A percentile compares a stretch with the other conserved stretches of the same genome.
Evolutionary conservation across 169 alveolate genomes (phyloP).

Genomic region (Eimeria necatrix): DNA sequence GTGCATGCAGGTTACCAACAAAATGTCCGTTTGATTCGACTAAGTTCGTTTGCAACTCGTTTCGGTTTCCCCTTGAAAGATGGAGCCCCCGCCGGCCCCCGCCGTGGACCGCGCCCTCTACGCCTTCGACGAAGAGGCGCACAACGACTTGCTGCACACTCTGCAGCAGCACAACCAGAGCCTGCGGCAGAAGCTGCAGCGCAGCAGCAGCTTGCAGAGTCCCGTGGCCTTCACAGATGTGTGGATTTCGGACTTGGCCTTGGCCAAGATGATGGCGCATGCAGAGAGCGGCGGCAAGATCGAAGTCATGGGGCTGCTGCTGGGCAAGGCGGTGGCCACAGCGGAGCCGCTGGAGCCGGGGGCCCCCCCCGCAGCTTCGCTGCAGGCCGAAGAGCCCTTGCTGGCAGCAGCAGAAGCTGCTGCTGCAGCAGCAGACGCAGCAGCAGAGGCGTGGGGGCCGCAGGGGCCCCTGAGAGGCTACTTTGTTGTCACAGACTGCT

Average conservation of each 20-base stretch:
- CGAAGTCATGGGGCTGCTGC: conserved; percentile 96
- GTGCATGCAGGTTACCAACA: too few relatives aligned
- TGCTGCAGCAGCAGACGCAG: background rate
- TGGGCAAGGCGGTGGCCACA: conserved; percentile 89
- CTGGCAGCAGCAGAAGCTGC: background rate
- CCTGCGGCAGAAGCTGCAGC: conserved; percentile 51
- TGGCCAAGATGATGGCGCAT: conserved; percentile 94
- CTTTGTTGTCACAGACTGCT: conserved; percentile 92
- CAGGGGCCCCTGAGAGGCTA: conserved; percentile 77
- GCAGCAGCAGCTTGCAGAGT: background rate
- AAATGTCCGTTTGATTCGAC: too few relatives aligned
- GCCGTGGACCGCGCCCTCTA: conserved; percentile 26
- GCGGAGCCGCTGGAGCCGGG: conserved; percentile 2
- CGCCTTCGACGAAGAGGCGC: conserved; percentile 64
- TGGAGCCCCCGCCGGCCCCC: background rate
- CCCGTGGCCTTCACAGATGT: conserved; percentile 80
- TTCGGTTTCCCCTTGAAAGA: background rate
- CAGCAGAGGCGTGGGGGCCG: background rate
- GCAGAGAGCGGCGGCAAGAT: conserved; percentile 91
- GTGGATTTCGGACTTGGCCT: conserved; percentile 90
- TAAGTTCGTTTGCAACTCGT: too few relatives aligned
- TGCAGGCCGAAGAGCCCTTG: background rate
- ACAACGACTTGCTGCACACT: conserved; percentile 54
- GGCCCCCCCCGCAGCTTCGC: background rate
- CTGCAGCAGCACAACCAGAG: conserved; percentile 67